These are phyloP conservation scores for Saccharomyces hybrid DNA, from an alignment of 1,139 yeast species.

Conservation along the genomic window DNA sequence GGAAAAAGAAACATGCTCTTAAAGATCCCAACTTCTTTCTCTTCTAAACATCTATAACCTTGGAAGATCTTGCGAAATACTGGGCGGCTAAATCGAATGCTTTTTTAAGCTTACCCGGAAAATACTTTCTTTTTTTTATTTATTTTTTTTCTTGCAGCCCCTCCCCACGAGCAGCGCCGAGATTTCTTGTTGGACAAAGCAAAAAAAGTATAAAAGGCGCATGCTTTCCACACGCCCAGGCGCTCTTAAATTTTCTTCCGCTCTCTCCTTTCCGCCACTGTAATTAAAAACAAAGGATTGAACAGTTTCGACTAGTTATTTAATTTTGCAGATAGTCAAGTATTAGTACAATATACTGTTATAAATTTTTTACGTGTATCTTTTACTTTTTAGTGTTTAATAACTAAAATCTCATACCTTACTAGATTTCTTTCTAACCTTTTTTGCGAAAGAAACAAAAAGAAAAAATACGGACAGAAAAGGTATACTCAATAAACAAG, in stretches of 20 bases:
- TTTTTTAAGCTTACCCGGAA: not conserved
- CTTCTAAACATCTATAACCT: not conserved
- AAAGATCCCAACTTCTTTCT: too few species aligned
- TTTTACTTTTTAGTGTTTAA: not conserved
- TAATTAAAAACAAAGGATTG: not conserved
- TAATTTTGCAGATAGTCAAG: not conserved
- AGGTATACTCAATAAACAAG: not conserved
- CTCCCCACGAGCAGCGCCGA: not conserved
- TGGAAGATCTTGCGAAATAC: not conserved
- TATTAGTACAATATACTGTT: not conserved
- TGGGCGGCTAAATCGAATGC: not conserved
- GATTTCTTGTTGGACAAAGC: not conserved
- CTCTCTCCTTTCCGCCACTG: not conserved
- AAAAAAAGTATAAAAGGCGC: constrained; percentile 1
- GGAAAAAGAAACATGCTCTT: too few species aligned
- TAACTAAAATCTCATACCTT: not conserved
- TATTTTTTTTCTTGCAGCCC: not conserved
- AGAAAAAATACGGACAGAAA: not conserved
- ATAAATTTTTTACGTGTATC: not conserved
- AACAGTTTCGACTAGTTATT: not conserved
- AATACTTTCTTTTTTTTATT: not conserved
- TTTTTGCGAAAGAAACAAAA: not conserved
- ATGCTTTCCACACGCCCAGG: not conserved
- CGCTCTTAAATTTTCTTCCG: not conserved
- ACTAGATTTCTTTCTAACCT: not conserved